Conservation (phyloP, 2,329 filamentous ascomycete genomes). For the Teratosphaeria zuluensis region DNA sequence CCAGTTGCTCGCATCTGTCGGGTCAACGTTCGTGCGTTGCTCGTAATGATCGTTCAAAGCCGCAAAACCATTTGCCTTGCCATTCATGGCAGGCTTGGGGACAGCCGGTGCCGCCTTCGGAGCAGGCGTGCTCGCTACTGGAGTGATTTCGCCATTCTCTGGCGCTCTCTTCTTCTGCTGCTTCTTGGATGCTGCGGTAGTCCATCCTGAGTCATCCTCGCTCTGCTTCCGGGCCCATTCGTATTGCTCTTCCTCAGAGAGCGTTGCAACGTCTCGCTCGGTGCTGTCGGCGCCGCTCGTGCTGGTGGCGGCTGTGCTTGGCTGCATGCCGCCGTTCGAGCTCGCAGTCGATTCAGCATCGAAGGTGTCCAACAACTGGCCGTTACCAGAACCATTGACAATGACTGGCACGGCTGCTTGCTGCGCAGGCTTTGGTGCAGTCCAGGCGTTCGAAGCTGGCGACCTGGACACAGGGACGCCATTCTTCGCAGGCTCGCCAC, state of each 20-base stretch:
- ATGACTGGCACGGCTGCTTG: conserved; percentile 13
- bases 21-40: conserved; percentile 13
- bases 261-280: conserved; percentile 35
- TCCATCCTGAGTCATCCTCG: conserved; percentile 48
- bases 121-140: conserved; percentile 5
- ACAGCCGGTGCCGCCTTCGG: conserved; percentile 3
- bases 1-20: conserved; percentile 17
- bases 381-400: conserved; percentile 9
- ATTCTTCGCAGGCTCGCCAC: conserved; percentile 75
- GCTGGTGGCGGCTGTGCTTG: conserved; percentile 28
- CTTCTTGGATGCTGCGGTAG: conserved; percentile 47
- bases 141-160: conserved; percentile 1
- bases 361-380: conserved; percentile 41
- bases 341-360: conserved; percentile 34
- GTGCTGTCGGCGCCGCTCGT: conserved; percentile 18
- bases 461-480: conserved; percentile 46
- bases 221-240: conserved; percentile 39
- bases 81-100: conserved; percentile 9
- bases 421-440: conserved; percentile 14
- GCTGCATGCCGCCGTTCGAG: conserved; percentile 27
- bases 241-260: conserved; percentile 53
- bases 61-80: conserved; percentile 15
- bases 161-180: conserved; percentile 40
- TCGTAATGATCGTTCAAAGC: conserved; percentile 14
- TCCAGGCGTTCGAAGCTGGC: conserved; percentile 48